Evolutionary conservation across 352 stramenopile genomes (phyloP), one percentile per base, ranked within the genome.

Genomic region (Phytophthora chlamydospora): DNA sequence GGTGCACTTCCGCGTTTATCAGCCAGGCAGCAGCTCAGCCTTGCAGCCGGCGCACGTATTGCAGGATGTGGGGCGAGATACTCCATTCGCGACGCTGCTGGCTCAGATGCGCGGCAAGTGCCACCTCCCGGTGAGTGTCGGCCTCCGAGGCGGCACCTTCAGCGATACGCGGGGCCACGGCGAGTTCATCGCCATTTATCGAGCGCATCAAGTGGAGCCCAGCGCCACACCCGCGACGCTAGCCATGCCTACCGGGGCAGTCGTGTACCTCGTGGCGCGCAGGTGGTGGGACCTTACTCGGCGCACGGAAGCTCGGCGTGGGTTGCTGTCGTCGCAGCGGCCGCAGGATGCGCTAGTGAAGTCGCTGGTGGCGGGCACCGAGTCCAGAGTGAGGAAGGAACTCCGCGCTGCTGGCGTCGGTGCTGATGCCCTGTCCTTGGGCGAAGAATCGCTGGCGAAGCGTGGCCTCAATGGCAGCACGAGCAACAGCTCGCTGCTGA

Each of bases 261-360:
- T 88, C 16, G 68, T 88, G 31, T 83, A 75, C 48, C 58, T 88
- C 19, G 78, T 88, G 45, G 52, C 65, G 4, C 70, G 70, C 14
- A 73, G 68, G 53, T 85, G 78, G 78, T 88, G 78, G 75, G 73
- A 85, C 54, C 67, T 83, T 46, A 79, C 67, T 41, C 75, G 75
- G 0, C 75, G 78, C 39, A 83, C 81, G 47, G 78, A 85, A 47
- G 78, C 78, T 35, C 54, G 78, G 1, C 62, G 76, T 7, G 78
- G 78, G 1, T 43, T 85, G 27, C 39, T 88, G 54, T 73, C 72
- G 10, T 87, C 75, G 12, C 57, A 83, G 52, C 70, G 75, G 17
- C 77, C 73, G 11, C 72, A 86, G 34, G 74, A 84, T 48, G 71
- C 77, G 21, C 51, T 77, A 21, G 66, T 84, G 42, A 76, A 66